These are phyloP conservation scores for Penicillium herquei DNA, from an alignment of 495 filamentous ascomycete genomes.

Conservation along the genomic window DNA sequence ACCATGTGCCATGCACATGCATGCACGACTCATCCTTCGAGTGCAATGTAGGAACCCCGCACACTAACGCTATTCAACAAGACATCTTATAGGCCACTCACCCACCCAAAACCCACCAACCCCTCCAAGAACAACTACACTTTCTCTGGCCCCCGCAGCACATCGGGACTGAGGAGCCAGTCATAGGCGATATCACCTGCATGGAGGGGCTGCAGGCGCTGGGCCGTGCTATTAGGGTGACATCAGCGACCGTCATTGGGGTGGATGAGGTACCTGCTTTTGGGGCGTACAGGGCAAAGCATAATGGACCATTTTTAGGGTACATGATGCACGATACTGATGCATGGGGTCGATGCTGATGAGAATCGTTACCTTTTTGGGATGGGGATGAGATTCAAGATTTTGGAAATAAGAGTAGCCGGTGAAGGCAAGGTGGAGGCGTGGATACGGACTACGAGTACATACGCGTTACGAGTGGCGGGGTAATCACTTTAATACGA, in stretches of 20 bases:
- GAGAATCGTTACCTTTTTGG: constrained; percentile 4
- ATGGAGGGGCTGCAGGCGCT: constrained; percentile 5
- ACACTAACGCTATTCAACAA: not conserved
- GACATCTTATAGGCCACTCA: not conserved
- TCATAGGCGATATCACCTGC: constrained; percentile 13
- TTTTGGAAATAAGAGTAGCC: not conserved
- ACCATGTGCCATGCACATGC: not conserved
- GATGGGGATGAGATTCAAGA: not conserved
- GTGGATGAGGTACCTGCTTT: constrained; percentile 6
- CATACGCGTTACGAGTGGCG: too few species aligned
- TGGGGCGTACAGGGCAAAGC: constrained; percentile 2
- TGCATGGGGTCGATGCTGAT: not conserved
- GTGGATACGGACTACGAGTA: too few species aligned
- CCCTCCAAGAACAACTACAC: not conserved
- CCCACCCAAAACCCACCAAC: not conserved
- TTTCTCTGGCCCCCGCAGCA: not conserved
- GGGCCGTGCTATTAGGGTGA: constrained; percentile 12
- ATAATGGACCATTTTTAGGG: not conserved
- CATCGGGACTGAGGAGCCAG: constrained; percentile 6
- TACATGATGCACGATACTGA: not conserved
- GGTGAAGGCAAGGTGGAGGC: too few species aligned
- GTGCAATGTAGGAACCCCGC: not conserved
- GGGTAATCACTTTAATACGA: not conserved
- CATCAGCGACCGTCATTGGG: constrained; percentile 12
- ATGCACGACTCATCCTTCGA: not conserved